Conservation (phyloP, 2,329 filamentous ascomycete species). For the Paramyrothecium roridum region DNA sequence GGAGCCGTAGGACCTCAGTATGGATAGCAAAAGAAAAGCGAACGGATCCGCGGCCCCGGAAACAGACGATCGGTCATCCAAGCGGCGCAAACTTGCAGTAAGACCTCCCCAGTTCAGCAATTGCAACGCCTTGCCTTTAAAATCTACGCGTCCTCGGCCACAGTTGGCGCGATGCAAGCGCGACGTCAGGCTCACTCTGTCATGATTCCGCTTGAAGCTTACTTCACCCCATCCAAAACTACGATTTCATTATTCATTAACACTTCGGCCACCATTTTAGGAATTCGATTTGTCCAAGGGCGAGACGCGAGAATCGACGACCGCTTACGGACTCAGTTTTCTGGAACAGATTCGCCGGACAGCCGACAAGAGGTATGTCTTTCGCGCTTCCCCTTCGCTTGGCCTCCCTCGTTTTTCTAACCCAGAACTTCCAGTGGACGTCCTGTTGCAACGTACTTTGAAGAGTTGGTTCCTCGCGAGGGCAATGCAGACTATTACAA, state of each 20-base stretch:
- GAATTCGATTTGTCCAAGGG: conserved; percentile 47
- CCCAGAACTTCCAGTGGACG: conserved; percentile 55
- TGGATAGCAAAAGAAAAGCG: conserved; percentile 58
- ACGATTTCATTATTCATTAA: too few species aligned
- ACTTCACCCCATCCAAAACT: too few species aligned
- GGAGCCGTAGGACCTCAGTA: conserved; percentile 16
- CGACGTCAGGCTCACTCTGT: background rate
- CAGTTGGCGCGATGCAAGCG: background rate
- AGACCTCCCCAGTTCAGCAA: conserved; percentile 18
- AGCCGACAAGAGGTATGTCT: conserved; percentile 74
- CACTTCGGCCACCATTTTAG: conserved; percentile 9
- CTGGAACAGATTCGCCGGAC: conserved; percentile 72
- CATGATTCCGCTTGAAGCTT: too few species aligned
- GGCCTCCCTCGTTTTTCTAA: background rate
- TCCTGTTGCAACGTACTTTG: conserved; percentile 71
- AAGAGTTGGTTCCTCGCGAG: conserved; percentile 63
- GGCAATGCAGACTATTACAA: conserved; percentile 74
- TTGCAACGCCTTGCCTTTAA: too few species aligned
- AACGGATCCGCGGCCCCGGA: conserved; percentile 42
- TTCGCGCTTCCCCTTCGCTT: background rate
- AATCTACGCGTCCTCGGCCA: background rate
- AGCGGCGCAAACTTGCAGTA: conserved; percentile 52
- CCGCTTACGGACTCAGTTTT: conserved; percentile 68
- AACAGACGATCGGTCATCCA: conserved; percentile 49
- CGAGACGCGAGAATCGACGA: conserved; percentile 67